These are phyloP conservation scores for Scleroderma citrinum DNA, from an alignment of 768 basidiomycete genomes.

Conservation along the genomic window DNA sequence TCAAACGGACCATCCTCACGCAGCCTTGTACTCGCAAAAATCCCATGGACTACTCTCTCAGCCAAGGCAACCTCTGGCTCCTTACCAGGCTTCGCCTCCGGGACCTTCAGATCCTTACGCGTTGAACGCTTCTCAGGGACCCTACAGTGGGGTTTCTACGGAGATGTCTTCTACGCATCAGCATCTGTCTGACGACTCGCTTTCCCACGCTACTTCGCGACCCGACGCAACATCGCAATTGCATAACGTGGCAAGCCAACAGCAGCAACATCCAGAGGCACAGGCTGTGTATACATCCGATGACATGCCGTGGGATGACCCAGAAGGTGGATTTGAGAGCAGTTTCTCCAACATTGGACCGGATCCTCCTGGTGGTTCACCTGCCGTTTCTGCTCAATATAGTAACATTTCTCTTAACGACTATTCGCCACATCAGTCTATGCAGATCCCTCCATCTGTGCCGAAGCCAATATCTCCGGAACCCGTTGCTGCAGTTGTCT, in stretches of 20 bases:
- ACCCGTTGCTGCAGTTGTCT: neutral
- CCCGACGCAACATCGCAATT: neutral
- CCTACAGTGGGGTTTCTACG: neutral
- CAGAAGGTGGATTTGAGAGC: conserved; percentile 5
- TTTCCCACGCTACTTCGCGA: neutral
- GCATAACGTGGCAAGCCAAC: neutral
- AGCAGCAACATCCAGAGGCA: conserved; percentile 1
- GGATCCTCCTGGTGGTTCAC: neutral
- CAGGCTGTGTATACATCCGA: conserved; percentile 7
- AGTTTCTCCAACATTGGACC: neutral
- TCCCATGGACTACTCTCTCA: neutral
- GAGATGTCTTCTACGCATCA: conserved; percentile 3
- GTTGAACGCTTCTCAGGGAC: neutral
- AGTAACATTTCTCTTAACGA: neutral
- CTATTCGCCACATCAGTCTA: neutral
- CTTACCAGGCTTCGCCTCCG: conserved; percentile 1
- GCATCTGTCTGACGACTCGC: neutral
- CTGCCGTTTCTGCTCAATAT: neutral
- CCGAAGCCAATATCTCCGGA: neutral
- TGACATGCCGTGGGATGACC: conserved; percentile 13
- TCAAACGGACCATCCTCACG: neutral
- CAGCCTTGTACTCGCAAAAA: neutral
- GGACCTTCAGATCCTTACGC: neutral
- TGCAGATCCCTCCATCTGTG: neutral
- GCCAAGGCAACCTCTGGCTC: neutral